Evolutionary conservation across 2,329 filamentous ascomycete species (phyloP), one percentile per base, ranked within the genome.

Genomic region (Diaporthe destruens): DNA sequence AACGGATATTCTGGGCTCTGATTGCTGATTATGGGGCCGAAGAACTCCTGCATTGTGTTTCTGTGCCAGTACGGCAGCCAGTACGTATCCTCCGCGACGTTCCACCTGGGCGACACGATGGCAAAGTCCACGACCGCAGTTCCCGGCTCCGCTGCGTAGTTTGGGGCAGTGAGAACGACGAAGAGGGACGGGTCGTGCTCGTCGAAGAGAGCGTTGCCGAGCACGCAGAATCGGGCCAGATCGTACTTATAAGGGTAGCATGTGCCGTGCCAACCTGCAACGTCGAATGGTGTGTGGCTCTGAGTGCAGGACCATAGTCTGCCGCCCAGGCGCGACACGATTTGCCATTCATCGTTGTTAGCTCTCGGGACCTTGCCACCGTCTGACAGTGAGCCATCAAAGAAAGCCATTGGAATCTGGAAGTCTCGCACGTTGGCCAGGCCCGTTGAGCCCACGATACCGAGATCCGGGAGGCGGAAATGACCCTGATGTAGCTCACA

Each of bases 231-330:
- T 44, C 89, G 87, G 51, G 88, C 89, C 0, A 92, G 83, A 75
- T 92, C 90, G 79, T 92, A 92, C 79, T 92, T 92, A 84, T 89
- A 92, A 0, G 90, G 90, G 71, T 89, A 89, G 53, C 79, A 92
- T 72, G 87, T 88, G 23, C 90, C 90, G 76, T 92, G 90, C 89
- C 90, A 92, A 20, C 88, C 89, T 12, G 92, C 90, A 3, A 92
- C 85, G 76, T 92, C 90, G 77, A 91, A 92, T 0, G 90, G 90
- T 0, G 87, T 89, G 77, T 92, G 90, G 16, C 84, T 81, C 78
- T 92, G 90, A 49, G 81, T 85, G 20, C 88, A 87, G 8, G 83
- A 81, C 79, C 91, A 92, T 69, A 91, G 85, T 54, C 85, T 85
- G 59, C 89, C 88, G 72, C 87, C 86, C 75, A 90, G 89, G 76